These are phyloP conservation scores for Amanita brunnescens DNA, from an alignment of 768 basidiomycete genomes.

Conservation along the genomic window DNA sequence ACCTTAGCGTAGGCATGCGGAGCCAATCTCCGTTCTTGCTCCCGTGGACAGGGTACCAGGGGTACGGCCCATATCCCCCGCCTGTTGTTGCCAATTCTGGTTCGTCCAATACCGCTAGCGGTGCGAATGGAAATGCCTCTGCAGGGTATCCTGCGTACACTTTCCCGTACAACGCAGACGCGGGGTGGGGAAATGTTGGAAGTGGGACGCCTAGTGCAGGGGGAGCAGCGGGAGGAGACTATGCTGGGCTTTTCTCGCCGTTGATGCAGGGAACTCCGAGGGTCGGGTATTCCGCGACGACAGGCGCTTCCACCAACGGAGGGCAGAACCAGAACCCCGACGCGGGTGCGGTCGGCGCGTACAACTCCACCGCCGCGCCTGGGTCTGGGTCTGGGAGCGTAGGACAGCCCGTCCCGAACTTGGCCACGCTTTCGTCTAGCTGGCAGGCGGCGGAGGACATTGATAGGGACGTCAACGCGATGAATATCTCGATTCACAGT, in stretches of 20 bases:
- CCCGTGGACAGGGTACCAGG: neutral
- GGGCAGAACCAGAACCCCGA: neutral
- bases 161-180: neutral
- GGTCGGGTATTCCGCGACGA: neutral
- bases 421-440: constrained; percentile 25
- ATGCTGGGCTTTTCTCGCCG: neutral
- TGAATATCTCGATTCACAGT: constrained; percentile 60
- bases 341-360: neutral
- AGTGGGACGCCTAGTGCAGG: too few relatives aligned
- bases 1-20: constrained; percentile 1
- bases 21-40: neutral
- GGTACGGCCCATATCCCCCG: neutral
- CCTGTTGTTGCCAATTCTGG: neutral
- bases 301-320: neutral
- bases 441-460: constrained; percentile 60
- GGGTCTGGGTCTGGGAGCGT: neutral
- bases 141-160: neutral
- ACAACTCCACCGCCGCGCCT: neutral
- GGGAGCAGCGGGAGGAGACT: neutral
- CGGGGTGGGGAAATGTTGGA: neutral
- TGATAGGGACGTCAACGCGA: constrained; percentile 60
- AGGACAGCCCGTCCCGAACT: too few relatives aligned
- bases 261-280: neutral
- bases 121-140: neutral
- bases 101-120: neutral